These are phyloP conservation scores for Metschnikowia aberdeeniae DNA, from an alignment of 805 yeast genomes.

Conservation along the genomic window DNA sequence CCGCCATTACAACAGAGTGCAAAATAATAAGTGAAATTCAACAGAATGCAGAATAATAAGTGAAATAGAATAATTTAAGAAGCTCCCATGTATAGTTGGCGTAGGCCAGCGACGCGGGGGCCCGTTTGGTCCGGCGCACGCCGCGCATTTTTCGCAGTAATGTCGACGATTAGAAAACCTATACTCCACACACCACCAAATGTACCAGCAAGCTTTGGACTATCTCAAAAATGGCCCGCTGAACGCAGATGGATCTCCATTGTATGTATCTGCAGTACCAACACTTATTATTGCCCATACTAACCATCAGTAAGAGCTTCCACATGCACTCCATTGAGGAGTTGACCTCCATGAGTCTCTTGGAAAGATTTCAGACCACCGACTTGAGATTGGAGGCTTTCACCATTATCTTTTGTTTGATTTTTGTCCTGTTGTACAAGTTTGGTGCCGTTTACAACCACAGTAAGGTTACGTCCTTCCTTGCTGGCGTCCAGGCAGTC, in stretches of 20 bases:
- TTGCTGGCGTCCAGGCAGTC: conserved; percentile 47
- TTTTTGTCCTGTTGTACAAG: conserved; percentile 48
- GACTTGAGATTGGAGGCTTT: conserved; percentile 75
- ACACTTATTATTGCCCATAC: not conserved
- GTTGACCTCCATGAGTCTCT: conserved; percentile 53
- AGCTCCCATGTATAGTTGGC: not conserved
- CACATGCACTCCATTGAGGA: conserved; percentile 44
- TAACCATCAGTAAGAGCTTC: conserved; percentile 16
- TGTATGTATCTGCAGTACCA: conserved; percentile 12
- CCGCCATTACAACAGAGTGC: no score
- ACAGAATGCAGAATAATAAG: no score
- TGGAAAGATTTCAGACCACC: conserved; percentile 54
- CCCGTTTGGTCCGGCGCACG: not conserved
- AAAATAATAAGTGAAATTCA: no score
- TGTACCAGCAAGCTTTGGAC: conserved; percentile 13
- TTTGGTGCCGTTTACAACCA: conserved; percentile 61
- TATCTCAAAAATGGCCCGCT: conserved; percentile 15
- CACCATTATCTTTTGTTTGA: conserved; percentile 48
- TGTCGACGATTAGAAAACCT: conserved; percentile 2
- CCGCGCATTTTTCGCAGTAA: conserved; percentile 5
- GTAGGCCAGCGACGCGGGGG: not conserved
- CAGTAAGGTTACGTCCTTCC: conserved; percentile 48
- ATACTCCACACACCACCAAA: conserved; percentile 2
- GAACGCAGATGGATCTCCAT: conserved; percentile 18
- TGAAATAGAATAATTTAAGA: no score